Conservation (phyloP, 768 basidiomycete genomes). For the Solioccasus polychromus region DNA sequence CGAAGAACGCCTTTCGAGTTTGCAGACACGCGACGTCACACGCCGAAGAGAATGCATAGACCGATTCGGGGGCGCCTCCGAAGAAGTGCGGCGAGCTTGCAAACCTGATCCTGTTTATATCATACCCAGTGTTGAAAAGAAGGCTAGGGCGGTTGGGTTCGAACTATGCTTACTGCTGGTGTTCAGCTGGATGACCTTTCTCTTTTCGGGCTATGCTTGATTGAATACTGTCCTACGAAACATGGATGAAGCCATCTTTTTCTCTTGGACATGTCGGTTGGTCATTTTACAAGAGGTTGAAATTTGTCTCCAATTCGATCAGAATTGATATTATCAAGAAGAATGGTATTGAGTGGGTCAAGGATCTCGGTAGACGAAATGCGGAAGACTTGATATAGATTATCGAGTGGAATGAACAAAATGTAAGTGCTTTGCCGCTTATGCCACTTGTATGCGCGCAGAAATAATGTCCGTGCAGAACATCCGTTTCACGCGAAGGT, state of each 20-base stretch:
- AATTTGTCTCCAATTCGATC: slow-evolving; percentile 1
- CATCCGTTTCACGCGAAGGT: slow-evolving; percentile 81
- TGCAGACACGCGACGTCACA: slow-evolving; percentile 12
- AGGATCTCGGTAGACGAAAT: slow-evolving; percentile 77
- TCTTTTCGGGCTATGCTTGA: slow-evolving; percentile 70
- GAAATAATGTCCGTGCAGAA: slow-evolving; percentile 35
- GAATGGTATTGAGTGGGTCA: slow-evolving; percentile 78
- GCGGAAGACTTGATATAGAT: slow-evolving; percentile 66
- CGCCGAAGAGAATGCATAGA: slow-evolving; percentile 5
- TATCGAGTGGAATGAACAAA: slow-evolving; percentile 89
- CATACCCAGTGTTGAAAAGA: slow-evolving; percentile 70
- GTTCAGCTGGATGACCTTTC: slow-evolving; percentile 1
- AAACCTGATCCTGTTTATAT: slow-evolving; percentile 55
- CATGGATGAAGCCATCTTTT: slow-evolving; percentile 62
- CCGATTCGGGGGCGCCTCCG: slow-evolving; percentile 5
- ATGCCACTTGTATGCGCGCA: background rate
- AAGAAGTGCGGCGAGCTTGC: slow-evolving; percentile 30
- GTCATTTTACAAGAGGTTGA: slow-evolving; percentile 1
- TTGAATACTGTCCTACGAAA: slow-evolving; percentile 79
- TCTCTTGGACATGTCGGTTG: slow-evolving; percentile 65
- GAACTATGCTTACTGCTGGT: background rate
- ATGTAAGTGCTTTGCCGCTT: slow-evolving; percentile 40
- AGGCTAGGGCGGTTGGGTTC: slow-evolving; percentile 56
- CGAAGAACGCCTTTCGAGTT: background rate
- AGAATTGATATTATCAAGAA: slow-evolving; percentile 78